phyloP scores from a whole-genome alignment of 1,284 basidiomycete species.

The Pascua guehoae region DNA sequence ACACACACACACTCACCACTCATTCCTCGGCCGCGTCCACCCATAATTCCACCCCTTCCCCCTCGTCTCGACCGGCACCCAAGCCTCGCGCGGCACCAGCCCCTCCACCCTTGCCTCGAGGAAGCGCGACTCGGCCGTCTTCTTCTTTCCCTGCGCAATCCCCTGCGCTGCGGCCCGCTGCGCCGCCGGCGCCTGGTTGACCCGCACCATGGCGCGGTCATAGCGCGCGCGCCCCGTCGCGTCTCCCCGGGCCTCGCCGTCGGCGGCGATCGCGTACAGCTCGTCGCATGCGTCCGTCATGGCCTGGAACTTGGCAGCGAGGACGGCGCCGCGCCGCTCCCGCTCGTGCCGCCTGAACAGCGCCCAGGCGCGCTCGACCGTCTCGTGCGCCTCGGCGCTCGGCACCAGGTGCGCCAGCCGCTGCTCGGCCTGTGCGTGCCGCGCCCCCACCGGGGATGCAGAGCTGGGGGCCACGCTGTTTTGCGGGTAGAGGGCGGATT shows the following conservation, averaged over 20 bases:
- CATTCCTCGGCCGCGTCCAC: conserved; percentile 37
- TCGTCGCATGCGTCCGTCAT: conserved; percentile 78
- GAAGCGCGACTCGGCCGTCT: conserved; percentile 61
- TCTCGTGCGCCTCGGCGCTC: conserved; percentile 83
- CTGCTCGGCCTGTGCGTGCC: conserved; percentile 68
- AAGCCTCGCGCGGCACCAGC: conserved; percentile 63
- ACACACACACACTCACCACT: conserved; percentile 11
- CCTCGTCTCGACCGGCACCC: conserved; percentile 47
- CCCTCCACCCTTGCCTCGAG: conserved; percentile 74
- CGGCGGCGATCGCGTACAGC: conserved; percentile 55
- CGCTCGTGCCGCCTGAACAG: conserved; percentile 72
- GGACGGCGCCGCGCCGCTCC: conserved; percentile 62
- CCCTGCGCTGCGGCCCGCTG: conserved; percentile 12
- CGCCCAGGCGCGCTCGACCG: conserved; percentile 87
- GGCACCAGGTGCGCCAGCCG: conserved; percentile 72
- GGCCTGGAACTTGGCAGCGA: conserved; percentile 67
- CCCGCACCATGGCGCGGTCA: conserved; percentile 65
- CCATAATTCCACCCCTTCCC: conserved; percentile 47
- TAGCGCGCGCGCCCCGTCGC: conserved; percentile 53
- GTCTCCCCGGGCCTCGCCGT: background rate
- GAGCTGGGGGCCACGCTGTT: conserved; percentile 53
- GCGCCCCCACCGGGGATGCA: conserved; percentile 68
- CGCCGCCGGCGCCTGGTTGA: conserved; percentile 53
- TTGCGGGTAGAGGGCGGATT: conserved; percentile 71
- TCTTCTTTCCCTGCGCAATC: conserved; percentile 57